A percentile compares a stretch with the other conserved stretches of the same genome.
Conservation (phyloP, 495 filamentous ascomycete species). For the Xylaria intraflava region DNA sequence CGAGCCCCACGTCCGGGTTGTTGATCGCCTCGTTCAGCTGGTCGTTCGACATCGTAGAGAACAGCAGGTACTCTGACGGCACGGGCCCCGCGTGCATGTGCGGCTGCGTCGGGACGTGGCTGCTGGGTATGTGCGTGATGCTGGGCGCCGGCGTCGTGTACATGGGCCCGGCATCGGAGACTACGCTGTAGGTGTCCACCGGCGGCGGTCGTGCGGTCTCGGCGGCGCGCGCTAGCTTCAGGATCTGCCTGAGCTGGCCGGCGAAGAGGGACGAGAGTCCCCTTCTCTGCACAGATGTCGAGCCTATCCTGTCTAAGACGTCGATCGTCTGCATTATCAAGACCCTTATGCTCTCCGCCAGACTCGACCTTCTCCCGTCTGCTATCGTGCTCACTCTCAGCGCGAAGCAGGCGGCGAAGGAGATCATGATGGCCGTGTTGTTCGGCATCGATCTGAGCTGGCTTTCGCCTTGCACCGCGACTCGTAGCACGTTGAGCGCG, state of each 20-base stretch:
- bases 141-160: constrained; percentile 19
- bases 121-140: constrained; percentile 15
- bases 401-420: constrained; percentile 65
- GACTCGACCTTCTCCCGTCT: constrained; percentile 45
- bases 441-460: constrained; percentile 70
- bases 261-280: constrained; percentile 37
- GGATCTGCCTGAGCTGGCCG: constrained; percentile 24
- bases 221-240: constrained; percentile 23
- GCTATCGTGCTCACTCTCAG: constrained; percentile 56
- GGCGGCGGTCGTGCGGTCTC: constrained; percentile 13
- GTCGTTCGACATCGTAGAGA: constrained; percentile 30
- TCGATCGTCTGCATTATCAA: constrained; percentile 64
- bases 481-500: constrained; percentile 64
- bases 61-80: constrained; percentile 24
- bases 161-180: constrained; percentile 14
- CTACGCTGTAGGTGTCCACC: constrained; percentile 14
- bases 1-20: constrained; percentile 26
- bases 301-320: constrained; percentile 62
- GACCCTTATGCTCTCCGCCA: constrained; percentile 60
- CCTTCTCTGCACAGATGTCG: constrained; percentile 55
- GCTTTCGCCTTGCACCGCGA: constrained; percentile 63
- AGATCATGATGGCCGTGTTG: constrained; percentile 72
- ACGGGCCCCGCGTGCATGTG: constrained; percentile 19
- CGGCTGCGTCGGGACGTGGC: constrained; percentile 20
- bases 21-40: constrained; percentile 30